phyloP scores from a whole-genome alignment of 495 filamentous ascomycete species.

The Penicillium canescens region DNA sequence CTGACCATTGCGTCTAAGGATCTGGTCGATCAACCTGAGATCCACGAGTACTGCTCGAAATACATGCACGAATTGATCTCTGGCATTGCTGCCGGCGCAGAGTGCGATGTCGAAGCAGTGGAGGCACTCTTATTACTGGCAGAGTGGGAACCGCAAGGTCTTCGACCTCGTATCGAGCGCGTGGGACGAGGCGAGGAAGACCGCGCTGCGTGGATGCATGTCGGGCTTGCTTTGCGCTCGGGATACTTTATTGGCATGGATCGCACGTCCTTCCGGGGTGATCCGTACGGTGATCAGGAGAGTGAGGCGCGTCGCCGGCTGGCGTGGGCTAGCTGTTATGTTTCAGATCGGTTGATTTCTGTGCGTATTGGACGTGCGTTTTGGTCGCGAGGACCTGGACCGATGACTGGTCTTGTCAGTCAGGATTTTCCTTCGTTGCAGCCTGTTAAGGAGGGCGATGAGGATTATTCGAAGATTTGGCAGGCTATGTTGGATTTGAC shows the following conservation, averaged over 20 bases:
- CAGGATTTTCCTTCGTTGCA: constrained; percentile 63
- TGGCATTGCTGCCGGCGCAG: constrained; percentile 57
- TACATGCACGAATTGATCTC: constrained; percentile 66
- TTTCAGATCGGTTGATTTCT: constrained; percentile 64
- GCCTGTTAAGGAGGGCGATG: constrained; percentile 50
- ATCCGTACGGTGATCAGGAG: constrained; percentile 46
- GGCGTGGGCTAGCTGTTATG: constrained; percentile 64
- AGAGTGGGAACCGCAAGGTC: constrained; percentile 64
- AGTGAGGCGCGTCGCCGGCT: constrained; percentile 56
- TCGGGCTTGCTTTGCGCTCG: constrained; percentile 62
- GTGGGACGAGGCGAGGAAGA: constrained; percentile 67
- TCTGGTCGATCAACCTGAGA: constrained; percentile 52
- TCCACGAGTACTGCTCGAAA: constrained; percentile 60
- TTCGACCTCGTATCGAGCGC: constrained; percentile 48
- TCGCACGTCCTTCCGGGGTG: constrained; percentile 53
- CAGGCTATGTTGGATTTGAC: constrained; percentile 65
- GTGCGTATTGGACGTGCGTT: constrained; percentile 65
- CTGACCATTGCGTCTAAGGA: constrained; percentile 65
- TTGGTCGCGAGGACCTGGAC: constrained; percentile 65
- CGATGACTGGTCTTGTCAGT: constrained; percentile 59
- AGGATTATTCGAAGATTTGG: constrained; percentile 63
- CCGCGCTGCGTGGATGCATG: constrained; percentile 68
- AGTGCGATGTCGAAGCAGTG: constrained; percentile 63
- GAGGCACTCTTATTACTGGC: constrained; percentile 62
- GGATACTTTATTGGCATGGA: constrained; percentile 65